Evolutionary conservation across 2,329 filamentous ascomycete genomes (phyloP).

Genomic region (Coniosporium tulheliwenetii): DNA sequence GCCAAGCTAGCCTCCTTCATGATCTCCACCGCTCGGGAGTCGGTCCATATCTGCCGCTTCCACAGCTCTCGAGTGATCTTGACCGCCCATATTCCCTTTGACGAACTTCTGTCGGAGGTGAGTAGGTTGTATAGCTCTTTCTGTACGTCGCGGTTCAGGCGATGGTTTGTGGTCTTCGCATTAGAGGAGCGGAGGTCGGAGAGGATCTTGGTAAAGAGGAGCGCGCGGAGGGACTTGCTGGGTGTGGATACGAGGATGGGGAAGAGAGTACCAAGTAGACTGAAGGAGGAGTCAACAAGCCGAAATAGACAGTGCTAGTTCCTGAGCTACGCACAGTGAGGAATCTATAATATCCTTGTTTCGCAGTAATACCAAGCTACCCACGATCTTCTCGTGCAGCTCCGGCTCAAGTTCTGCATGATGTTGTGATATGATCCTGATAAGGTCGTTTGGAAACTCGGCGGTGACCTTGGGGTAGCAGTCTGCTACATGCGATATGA

Average conservation of each 20-base stretch:
- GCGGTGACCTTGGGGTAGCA: constrained; percentile 74
- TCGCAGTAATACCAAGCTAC: constrained; percentile 69
- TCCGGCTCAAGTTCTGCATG: constrained; percentile 73
- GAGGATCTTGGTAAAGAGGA: constrained; percentile 82
- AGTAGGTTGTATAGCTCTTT: constrained; percentile 86
- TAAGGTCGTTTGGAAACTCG: constrained; percentile 65
- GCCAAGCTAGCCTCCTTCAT: constrained; percentile 89
- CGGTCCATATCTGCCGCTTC: constrained; percentile 93
- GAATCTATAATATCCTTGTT: constrained; percentile 91
- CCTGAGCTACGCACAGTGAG: constrained; percentile 31
- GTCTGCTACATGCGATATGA: constrained; percentile 85
- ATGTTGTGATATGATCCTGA: constrained; percentile 64
- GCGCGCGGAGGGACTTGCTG: constrained; percentile 71
- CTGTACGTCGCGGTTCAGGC: constrained; percentile 83
- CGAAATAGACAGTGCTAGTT: constrained; percentile 3
- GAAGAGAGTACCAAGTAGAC: constrained; percentile 78
- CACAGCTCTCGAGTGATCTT: constrained; percentile 91
- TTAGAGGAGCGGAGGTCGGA: constrained; percentile 83
- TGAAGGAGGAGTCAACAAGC: constrained; percentile 5
- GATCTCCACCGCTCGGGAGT: constrained; percentile 87
- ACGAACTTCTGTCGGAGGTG: constrained; percentile 66
- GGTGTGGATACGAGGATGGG: constrained; percentile 84
- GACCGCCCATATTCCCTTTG: constrained; percentile 87
- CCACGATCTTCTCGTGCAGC: constrained; percentile 84
- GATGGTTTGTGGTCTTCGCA: constrained; percentile 76